A percentile compares a stretch with the other conserved stretches of the same genome.
phyloP scores from a whole-genome alignment of 768 basidiomycete species.

The Floccularia luteovirens region DNA sequence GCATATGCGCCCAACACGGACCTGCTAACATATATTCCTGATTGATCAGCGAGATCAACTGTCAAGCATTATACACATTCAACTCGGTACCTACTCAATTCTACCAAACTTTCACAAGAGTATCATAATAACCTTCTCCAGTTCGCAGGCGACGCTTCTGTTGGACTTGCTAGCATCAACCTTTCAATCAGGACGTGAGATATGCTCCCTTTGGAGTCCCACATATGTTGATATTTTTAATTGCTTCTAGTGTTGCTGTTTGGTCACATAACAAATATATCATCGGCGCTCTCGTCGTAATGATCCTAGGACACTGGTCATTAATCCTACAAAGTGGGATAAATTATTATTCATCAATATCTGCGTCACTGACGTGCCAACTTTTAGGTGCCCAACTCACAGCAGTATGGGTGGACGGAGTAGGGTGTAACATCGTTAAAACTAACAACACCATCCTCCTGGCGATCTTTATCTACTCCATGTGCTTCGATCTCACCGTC shows the following conservation, averaged over 20 bases:
- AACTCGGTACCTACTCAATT: slow-evolving; percentile 26
- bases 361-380: not conserved
- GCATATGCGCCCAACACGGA: not conserved
- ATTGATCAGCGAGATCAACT: slow-evolving; percentile 38
- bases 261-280: slow-evolving; percentile 44
- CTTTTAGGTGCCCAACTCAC: slow-evolving; percentile 39
- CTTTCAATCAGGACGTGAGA: slow-evolving; percentile 37
- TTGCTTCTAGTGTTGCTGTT: slow-evolving; percentile 31
- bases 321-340: slow-evolving; percentile 42
- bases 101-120: slow-evolving; percentile 7
- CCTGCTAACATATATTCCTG: not conserved
- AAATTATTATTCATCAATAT: not conserved
- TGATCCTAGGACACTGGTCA: slow-evolving; percentile 54
- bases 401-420: slow-evolving; percentile 32
- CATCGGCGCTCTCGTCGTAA: slow-evolving; percentile 27
- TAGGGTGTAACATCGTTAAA: slow-evolving; percentile 34
- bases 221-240: slow-evolving; percentile 9
- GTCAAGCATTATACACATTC: slow-evolving; percentile 47
- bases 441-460: slow-evolving; percentile 49
- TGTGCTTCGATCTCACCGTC: slow-evolving; percentile 53
- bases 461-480: slow-evolving; percentile 56
- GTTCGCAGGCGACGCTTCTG: slow-evolving; percentile 34
- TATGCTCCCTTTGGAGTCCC: not conserved
- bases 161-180: slow-evolving; percentile 45
- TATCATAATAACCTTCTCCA: too few relatives aligned